Evolutionary conservation across 306 rosid species (phyloP).

Genomic region (Cicer chorassanicum): DNA sequence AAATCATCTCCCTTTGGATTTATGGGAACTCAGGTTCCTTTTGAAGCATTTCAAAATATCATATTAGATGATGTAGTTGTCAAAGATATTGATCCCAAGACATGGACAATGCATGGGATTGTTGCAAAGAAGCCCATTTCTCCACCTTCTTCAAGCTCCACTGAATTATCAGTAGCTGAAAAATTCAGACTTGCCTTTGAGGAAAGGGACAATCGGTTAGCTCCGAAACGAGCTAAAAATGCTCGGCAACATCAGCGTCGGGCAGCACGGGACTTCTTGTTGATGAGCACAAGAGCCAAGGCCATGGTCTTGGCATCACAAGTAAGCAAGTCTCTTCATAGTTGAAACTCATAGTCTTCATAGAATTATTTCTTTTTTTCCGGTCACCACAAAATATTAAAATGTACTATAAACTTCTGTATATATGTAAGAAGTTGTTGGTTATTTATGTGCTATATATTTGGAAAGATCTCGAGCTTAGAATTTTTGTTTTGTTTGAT

Average conservation of each 20-base stretch:
- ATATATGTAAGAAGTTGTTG: slow-evolving; percentile 34
- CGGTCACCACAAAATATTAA: slow-evolving; percentile 15
- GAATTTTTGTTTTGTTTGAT: slow-evolving; percentile 24
- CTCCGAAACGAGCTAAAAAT: slow-evolving; percentile 91
- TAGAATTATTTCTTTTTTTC: not conserved
- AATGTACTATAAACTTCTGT: slow-evolving; percentile 36
- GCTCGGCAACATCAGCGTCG: slow-evolving; percentile 90
- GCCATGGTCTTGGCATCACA: slow-evolving; percentile 76
- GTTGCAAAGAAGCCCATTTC: slow-evolving; percentile 44
- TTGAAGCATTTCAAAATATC: slow-evolving; percentile 69
- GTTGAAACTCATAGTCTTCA: slow-evolving; percentile 39
- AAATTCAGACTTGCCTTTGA: slow-evolving; percentile 87
- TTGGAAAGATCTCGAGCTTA: not conserved
- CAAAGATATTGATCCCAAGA: slow-evolving; percentile 68
- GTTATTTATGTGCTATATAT: slow-evolving; percentile 6
- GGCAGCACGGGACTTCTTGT: slow-evolving; percentile 70
- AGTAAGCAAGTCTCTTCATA: slow-evolving; percentile 63
- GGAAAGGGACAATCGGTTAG: slow-evolving; percentile 86
- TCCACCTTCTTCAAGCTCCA: slow-evolving; percentile 44
- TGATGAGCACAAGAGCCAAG: slow-evolving; percentile 74
- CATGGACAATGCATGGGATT: slow-evolving; percentile 71
- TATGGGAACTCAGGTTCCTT: slow-evolving; percentile 64
- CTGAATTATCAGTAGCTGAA: slow-evolving; percentile 83
- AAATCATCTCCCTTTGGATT: slow-evolving; percentile 74
- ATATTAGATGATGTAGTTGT: slow-evolving; percentile 61